Percentiles rank a stretch among this genome's conserved stretches.
Conservation (phyloP, 352 stramenopile species). For the Phytopythium mirpurense region DNA sequence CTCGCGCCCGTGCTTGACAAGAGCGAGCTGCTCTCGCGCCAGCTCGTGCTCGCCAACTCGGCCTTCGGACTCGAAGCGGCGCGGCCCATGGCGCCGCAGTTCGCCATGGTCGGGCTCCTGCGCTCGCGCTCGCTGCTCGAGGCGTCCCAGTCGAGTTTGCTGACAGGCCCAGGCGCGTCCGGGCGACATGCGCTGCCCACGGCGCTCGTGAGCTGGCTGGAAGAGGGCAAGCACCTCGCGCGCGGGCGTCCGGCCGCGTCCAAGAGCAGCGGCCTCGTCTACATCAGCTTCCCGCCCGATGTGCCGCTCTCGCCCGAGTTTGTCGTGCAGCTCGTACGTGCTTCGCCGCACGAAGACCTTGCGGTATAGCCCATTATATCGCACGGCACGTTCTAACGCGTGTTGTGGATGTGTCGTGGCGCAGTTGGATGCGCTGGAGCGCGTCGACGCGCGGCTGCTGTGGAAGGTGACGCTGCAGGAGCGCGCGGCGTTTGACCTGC, state of each 20-base stretch:
- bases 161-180: background rate
- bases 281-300: constrained; percentile 53
- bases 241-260: background rate
- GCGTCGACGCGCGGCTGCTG: constrained; percentile 39
- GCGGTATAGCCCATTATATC: no score
- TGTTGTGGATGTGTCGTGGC: no score
- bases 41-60: constrained; percentile 77
- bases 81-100: constrained; percentile 66
- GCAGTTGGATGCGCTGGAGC: constrained; percentile 56
- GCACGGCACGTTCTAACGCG: no score
- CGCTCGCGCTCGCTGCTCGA: constrained; percentile 17
- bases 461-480: constrained; percentile 58
- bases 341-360: no score
- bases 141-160: background rate
- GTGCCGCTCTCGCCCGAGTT: constrained; percentile 47
- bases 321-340: constrained; percentile 44
- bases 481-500: constrained; percentile 52
- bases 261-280: constrained; percentile 32
- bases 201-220: constrained; percentile 32
- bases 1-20: constrained; percentile 46
- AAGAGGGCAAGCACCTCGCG: constrained; percentile 1
- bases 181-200: constrained; percentile 17
- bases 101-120: constrained; percentile 69
- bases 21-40: constrained; percentile 42
- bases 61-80: constrained; percentile 80